Conservation (phyloP, 2,329 filamentous ascomycete genomes). For the Rasamsonia emersonii region DNA sequence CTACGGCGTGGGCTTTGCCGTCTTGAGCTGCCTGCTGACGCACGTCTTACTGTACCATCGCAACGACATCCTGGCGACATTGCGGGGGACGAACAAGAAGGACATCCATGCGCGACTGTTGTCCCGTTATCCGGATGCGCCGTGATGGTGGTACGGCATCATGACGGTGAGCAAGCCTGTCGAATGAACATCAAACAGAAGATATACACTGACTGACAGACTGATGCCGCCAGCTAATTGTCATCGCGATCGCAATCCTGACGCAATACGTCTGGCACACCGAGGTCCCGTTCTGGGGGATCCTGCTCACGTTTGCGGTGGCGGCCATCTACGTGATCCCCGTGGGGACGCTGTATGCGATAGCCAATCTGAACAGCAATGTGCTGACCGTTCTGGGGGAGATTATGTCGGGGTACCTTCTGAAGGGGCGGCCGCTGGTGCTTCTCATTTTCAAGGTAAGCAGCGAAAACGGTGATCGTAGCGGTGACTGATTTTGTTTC, state of each 20-base stretch:
- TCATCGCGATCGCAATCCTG: slow-evolving; percentile 25
- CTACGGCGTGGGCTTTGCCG: slow-evolving; percentile 54
- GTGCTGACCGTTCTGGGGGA: slow-evolving; percentile 31
- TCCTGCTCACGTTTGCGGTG: slow-evolving; percentile 31
- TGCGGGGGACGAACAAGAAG: slow-evolving; percentile 18
- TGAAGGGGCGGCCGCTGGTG: slow-evolving; percentile 32
- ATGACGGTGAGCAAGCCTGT: slow-evolving; percentile 19
- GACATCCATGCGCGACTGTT: slow-evolving; percentile 33
- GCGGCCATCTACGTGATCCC: slow-evolving; percentile 33
- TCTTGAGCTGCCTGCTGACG: slow-evolving; percentile 42
- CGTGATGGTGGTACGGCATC: slow-evolving; percentile 31
- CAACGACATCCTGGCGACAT: slow-evolving; percentile 14
- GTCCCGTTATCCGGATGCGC: slow-evolving; percentile 24
- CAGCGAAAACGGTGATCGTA: slow-evolving; percentile 62
- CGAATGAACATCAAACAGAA: too few relatives aligned
- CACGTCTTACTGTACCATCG: slow-evolving; percentile 15
- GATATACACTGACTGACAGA: too few relatives aligned
- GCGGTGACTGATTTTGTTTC: slow-evolving; percentile 24
- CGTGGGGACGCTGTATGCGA: slow-evolving; percentile 32
- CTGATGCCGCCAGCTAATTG: slow-evolving; percentile 27
- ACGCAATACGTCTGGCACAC: slow-evolving; percentile 21
- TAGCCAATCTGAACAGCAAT: slow-evolving; percentile 35
- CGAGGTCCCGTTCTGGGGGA: slow-evolving; percentile 30
- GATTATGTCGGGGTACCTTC: slow-evolving; percentile 34
- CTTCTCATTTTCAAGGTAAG: slow-evolving; percentile 36